Conservation (phyloP, 371 early-diverging fungal species). For the Mortierella sp. region DNA sequence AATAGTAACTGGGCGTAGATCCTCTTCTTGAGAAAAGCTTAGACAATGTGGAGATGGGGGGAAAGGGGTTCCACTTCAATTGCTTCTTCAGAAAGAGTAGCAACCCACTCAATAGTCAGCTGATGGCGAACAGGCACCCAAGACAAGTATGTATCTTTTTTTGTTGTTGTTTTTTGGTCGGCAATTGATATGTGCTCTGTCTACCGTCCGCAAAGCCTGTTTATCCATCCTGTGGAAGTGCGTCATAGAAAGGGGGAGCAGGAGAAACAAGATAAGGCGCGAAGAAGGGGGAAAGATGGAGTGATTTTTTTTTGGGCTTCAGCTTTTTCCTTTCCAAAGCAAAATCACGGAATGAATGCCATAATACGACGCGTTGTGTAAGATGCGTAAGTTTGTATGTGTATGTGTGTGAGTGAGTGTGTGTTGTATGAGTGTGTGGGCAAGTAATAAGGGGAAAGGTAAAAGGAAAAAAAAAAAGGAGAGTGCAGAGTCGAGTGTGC, state of each 20-base stretch:
- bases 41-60: not conserved
- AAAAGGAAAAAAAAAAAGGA: slow-evolving; percentile 4
- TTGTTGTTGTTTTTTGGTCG: not conserved
- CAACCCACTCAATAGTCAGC: not conserved
- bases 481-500: slow-evolving; percentile 14
- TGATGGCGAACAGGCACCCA: not conserved
- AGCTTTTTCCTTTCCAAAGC: not conserved
- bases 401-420: not conserved
- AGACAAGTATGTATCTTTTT: slow-evolving; percentile 11
- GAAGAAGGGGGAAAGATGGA: slow-evolving; percentile 12
- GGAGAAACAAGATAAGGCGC: slow-evolving; percentile 5
- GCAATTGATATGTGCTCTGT: not conserved
- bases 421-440: not conserved
- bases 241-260: slow-evolving; percentile 4
- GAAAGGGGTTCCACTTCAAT: not conserved
- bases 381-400: not conserved
- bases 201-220: slow-evolving; percentile 7
- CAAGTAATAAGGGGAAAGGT: not conserved
- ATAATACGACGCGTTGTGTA: slow-evolving; percentile 8
- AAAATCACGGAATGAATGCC: slow-evolving; percentile 8
- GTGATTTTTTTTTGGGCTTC: not conserved
- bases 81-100: not conserved
- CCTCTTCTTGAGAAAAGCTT: not conserved
- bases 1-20: slow-evolving; percentile 1
- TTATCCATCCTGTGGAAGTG: slow-evolving; percentile 5